A percentile compares a stretch with the other conserved stretches of the same genome.
phyloP scores from a whole-genome alignment of 2,329 filamentous ascomycete species.

The Apiospora saccharicola region DNA sequence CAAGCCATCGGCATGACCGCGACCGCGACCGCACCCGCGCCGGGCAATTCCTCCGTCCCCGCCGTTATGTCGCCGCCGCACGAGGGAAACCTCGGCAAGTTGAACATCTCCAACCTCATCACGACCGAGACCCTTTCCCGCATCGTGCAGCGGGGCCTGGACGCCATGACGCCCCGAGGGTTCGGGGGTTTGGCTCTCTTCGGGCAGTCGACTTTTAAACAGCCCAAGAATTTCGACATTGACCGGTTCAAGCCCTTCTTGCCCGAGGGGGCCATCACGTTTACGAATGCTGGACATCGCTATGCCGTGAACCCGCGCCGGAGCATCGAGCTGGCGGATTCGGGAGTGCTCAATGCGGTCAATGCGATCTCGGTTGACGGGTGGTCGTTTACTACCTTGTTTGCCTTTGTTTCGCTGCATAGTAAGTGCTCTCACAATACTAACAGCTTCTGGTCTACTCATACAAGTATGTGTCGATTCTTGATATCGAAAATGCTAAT shows the following conservation, averaged over 20 bases:
- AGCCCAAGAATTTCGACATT: conserved; percentile 27
- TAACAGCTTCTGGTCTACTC: no score
- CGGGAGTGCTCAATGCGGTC: conserved; percentile 36
- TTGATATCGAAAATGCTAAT: no score
- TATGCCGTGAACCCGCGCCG: conserved; percentile 41
- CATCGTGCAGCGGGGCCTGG: conserved; percentile 39
- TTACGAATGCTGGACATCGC: conserved; percentile 37
- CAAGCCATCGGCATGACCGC: no score
- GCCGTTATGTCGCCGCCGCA: no score
- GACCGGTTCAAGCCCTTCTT: conserved; percentile 35
- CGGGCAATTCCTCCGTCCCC: no score
- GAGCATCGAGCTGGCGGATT: conserved; percentile 35
- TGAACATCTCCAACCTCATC: conserved; percentile 32
- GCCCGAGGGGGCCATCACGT: conserved; percentile 37
- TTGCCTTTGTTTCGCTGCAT: conserved; percentile 36
- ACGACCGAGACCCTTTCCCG: conserved; percentile 41
- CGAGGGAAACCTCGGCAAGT: no score
- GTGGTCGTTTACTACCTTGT: conserved; percentile 32
- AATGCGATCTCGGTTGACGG: conserved; percentile 33
- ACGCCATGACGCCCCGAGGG: conserved; percentile 43
- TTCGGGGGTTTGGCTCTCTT: conserved; percentile 43
- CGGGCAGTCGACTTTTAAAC: conserved; percentile 35
- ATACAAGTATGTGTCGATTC: not conserved
- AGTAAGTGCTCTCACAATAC: no score
- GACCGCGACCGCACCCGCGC: no score